A percentile compares a stretch with the other conserved stretches of the same genome.
phyloP scores from a whole-genome alignment of 2,329 filamentous ascomycete genomes.

The Beauveria asiatica region DNA sequence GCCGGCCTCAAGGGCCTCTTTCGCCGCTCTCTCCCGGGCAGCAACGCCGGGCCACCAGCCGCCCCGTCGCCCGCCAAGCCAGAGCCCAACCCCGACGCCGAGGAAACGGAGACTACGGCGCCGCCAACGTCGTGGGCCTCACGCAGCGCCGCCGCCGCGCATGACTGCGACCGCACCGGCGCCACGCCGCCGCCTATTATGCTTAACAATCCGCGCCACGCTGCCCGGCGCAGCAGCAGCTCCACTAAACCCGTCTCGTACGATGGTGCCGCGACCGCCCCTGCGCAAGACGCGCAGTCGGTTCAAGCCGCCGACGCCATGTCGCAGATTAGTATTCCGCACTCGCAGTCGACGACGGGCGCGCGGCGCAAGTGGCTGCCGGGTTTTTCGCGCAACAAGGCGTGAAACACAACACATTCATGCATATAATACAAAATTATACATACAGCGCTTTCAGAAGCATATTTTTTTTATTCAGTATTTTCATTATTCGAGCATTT shows the following conservation, averaged over 20 bases:
- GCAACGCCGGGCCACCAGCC: slow-evolving; percentile 19
- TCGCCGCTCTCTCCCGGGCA: slow-evolving; percentile 37
- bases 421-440: background rate
- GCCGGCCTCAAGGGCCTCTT: slow-evolving; percentile 43
- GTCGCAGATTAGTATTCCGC: background rate
- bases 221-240: slow-evolving; percentile 20
- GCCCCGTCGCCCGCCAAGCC: background rate
- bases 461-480: background rate
- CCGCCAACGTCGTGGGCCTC: slow-evolving; percentile 23
- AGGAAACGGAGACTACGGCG: background rate
- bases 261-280: background rate
- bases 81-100: background rate
- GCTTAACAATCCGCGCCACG: slow-evolving; percentile 30
- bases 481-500: background rate
- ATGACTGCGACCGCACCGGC: slow-evolving; percentile 36
- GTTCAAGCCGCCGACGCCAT: background rate
- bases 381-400: slow-evolving; percentile 18
- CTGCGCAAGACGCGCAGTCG: background rate
- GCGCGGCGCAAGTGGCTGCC: slow-evolving; percentile 29
- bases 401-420: background rate
- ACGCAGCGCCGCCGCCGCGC: slow-evolving; percentile 20
- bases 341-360: slow-evolving; percentile 17
- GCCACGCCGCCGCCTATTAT: slow-evolving; percentile 50
- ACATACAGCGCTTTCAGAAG: background rate
- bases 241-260: slow-evolving; percentile 12